Evolutionary conservation across 2,329 filamentous ascomycete genomes (phyloP), one percentile per base, ranked within the genome.

Genomic region (Didymella pinodella): DNA sequence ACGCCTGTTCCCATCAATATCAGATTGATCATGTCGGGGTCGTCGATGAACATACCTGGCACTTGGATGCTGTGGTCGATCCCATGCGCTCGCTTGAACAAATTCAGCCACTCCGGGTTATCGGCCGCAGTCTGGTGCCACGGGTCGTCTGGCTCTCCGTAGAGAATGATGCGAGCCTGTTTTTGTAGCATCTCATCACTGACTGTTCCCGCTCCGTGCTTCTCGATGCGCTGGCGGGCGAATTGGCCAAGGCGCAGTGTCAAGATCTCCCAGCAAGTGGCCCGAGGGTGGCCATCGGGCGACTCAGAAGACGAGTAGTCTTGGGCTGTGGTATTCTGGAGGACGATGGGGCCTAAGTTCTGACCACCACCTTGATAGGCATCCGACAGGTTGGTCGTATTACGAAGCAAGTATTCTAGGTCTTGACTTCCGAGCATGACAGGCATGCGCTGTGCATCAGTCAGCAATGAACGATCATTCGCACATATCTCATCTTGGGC

Each of bases 171-270:
- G n/a, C 82, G 75, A 2, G 82, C 79, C 54, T 83, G 75, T 4
- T 64, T 62, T 65, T 84, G 82, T 7, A 85, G 72, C 76, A 82
- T 80, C 18, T 81, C 79, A 60, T 85, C 83, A 1, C 80, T 82
- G 20, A 82, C 63, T 16, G 65, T 65, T 4, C 60, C 48, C 16
- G 77, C 65, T 1, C 80, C 69, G 41, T 80, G 75, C 36, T 75
- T 57, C 26, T 71, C 68, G 4, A 74, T 73, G 16, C 76, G 65
- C 59, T 79, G 72, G 51, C 79, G 77, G 6, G 80, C 81, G 54
- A 77, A 83, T 34, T 72, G 76, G 32, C 81, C 81, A 5, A 83
- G 69, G 10, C 78, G 71, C 1, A 83, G 72, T 0, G 81, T 83
- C 12, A 83, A 68, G 12, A 83, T 78, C 54, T 83, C 81, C 81